phyloP scores from a whole-genome alignment of 1,284 basidiomycete genomes.

The Trametes versicolor region DNA sequence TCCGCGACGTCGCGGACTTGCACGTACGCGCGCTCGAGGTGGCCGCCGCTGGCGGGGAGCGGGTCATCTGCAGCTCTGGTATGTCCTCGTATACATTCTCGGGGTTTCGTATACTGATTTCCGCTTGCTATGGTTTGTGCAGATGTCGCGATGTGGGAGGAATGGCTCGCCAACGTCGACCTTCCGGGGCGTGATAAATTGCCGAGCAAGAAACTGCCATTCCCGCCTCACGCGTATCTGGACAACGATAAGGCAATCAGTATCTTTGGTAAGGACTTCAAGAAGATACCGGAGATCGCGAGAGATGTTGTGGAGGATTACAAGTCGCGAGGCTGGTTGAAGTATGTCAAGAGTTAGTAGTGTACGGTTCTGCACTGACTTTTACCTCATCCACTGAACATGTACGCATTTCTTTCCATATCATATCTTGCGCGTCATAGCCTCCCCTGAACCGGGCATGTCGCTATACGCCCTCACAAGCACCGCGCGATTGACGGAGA shows the following conservation, averaged over 20 bases:
- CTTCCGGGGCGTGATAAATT: neutral
- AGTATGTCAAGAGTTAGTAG: neutral
- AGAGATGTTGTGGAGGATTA: neutral
- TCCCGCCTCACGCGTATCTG: neutral
- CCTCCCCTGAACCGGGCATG: too few relatives aligned
- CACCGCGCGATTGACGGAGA: too few relatives aligned
- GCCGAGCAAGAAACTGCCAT: neutral
- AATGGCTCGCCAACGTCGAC: constrained; percentile 8
- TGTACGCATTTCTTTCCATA: too few relatives aligned
- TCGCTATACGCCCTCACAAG: too few relatives aligned
- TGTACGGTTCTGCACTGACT: too few relatives aligned
- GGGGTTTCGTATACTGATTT: neutral
- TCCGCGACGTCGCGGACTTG: constrained; percentile 47
- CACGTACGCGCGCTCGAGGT: constrained; percentile 60
- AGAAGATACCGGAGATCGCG: neutral
- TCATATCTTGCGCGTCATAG: too few relatives aligned
- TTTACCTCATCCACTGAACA: too few relatives aligned
- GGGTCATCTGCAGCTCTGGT: constrained; percentile 54
- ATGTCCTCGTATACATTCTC: neutral
- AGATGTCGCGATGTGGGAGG: constrained; percentile 19
- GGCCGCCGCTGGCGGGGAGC: constrained; percentile 58
- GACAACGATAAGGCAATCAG: neutral
- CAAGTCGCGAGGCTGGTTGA: constrained; percentile 1
- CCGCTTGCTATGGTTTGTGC: too few relatives aligned
- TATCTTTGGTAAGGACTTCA: neutral